A percentile compares a stretch with the other conserved stretches of the same genome.
Evolutionary conservation across 2,329 filamentous ascomycete genomes (phyloP).

Genomic region (Trichophyton rubrum): DNA sequence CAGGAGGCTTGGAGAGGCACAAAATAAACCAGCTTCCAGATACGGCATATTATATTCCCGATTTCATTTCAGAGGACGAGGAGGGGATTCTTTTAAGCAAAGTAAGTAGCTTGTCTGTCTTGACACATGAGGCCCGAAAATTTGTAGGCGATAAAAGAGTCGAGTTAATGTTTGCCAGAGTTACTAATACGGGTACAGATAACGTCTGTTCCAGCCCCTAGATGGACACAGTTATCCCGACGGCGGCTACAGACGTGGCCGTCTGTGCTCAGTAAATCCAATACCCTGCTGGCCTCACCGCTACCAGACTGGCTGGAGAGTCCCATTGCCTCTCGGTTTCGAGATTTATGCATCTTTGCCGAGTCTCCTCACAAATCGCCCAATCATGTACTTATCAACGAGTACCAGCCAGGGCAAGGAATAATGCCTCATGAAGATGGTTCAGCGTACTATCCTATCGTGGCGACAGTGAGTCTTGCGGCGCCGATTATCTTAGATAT

Average conservation of each 20-base stretch:
- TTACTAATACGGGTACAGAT: slow-evolving; percentile 24
- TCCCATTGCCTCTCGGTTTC: slow-evolving; percentile 50
- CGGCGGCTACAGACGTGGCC: slow-evolving; percentile 86
- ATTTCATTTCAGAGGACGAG: slow-evolving; percentile 69
- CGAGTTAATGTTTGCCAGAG: too few relatives aligned
- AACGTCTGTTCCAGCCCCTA: slow-evolving; percentile 53
- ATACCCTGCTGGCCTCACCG: slow-evolving; percentile 58
- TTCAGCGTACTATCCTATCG: slow-evolving; percentile 69
- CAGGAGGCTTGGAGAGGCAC: slow-evolving; percentile 13
- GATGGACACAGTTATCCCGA: slow-evolving; percentile 80
- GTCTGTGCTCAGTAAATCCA: slow-evolving; percentile 60
- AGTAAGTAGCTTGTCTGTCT: slow-evolving; percentile 32
- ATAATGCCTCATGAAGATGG: slow-evolving; percentile 98
- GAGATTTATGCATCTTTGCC: slow-evolving; percentile 39
- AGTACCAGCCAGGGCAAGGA: slow-evolving; percentile 77
- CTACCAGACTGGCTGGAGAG: slow-evolving; percentile 63
- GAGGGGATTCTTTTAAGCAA: slow-evolving; percentile 59
- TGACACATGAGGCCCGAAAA: too few relatives aligned
- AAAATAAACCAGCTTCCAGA: slow-evolving; percentile 24
- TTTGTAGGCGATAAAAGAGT: too few relatives aligned
- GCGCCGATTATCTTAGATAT: slow-evolving; percentile 67
- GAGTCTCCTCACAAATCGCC: slow-evolving; percentile 60
- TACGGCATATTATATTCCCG: slow-evolving; percentile 66
- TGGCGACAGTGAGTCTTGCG: slow-evolving; percentile 81
- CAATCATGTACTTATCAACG: slow-evolving; percentile 90